phyloP scores from a whole-genome alignment of 352 stramenopile species.

The Saprolegnia diclina region DNA sequence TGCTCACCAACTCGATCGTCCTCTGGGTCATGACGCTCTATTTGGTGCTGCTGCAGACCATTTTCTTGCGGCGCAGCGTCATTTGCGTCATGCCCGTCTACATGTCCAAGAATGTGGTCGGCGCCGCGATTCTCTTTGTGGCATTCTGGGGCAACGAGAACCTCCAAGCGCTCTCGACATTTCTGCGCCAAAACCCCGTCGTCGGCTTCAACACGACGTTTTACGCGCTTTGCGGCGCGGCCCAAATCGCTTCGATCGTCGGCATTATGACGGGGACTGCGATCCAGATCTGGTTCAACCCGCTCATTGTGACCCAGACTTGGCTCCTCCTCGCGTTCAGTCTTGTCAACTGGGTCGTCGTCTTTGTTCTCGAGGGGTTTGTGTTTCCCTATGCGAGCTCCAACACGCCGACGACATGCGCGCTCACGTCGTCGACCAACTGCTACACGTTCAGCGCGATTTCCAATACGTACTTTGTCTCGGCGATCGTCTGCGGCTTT shows the following conservation, averaged over 20 bases:
- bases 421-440: conserved; percentile 22
- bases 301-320: conserved; percentile 26
- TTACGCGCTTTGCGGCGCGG: conserved; percentile 26
- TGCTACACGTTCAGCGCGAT: conserved; percentile 27
- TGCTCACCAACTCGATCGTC: conserved; percentile 32
- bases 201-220: conserved; percentile 25
- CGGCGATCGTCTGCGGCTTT: conserved; percentile 21
- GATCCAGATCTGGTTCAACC: conserved; percentile 30
- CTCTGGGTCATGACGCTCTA: conserved; percentile 29
- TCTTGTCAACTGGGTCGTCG: conserved; percentile 28
- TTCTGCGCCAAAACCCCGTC: conserved; percentile 26
- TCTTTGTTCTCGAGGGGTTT: conserved; percentile 29
- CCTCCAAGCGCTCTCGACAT: conserved; percentile 30
- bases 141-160: conserved; percentile 30
- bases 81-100: conserved; percentile 29
- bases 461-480: conserved; percentile 26
- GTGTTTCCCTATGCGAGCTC: conserved; percentile 1
- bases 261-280: conserved; percentile 30
- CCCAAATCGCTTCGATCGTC: conserved; percentile 29
- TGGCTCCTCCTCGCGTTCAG: conserved; percentile 27
- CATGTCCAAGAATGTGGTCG: conserved; percentile 29
- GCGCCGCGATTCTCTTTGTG: conserved; percentile 26
- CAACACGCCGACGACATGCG: conserved; percentile 19
- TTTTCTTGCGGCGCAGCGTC: conserved; percentile 25
- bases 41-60: conserved; percentile 24